Conservation (phyloP, 768 basidiomycete species). For the Strobilomyces echinocephalus region DNA sequence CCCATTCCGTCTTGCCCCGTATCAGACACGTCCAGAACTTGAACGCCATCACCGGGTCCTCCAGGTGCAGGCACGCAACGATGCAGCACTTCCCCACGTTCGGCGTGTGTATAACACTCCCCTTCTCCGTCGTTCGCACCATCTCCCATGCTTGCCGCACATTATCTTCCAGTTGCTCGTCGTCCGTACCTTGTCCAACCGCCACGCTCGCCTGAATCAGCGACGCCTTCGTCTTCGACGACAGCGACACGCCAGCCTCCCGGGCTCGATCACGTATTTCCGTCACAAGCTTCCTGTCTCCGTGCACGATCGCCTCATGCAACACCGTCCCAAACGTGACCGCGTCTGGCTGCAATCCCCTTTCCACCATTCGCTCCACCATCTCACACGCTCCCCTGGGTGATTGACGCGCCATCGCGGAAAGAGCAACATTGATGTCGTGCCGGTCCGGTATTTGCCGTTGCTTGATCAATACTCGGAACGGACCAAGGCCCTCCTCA, state of each 20-base stretch:
- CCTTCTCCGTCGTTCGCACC: conserved; percentile 34
- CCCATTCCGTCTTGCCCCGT: conserved; percentile 41
- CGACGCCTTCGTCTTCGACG: conserved; percentile 45
- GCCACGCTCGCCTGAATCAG: conserved; percentile 43
- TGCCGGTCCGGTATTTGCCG: conserved; percentile 53
- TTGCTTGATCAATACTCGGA: conserved; percentile 45
- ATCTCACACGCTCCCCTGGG: conserved; percentile 43
- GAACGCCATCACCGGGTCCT: conserved; percentile 51
- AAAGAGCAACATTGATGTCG: conserved; percentile 63
- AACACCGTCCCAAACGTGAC: conserved; percentile 60
- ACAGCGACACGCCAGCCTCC: conserved; percentile 36
- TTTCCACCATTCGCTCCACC: conserved; percentile 46
- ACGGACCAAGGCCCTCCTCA: conserved; percentile 41
- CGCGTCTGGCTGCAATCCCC: conserved; percentile 47
- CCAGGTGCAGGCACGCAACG: conserved; percentile 42
- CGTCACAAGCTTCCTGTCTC: conserved; percentile 41
- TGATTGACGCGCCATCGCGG: conserved; percentile 46
- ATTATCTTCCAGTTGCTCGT: conserved; percentile 28
- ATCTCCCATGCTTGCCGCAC: conserved; percentile 41
- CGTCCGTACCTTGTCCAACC: conserved; percentile 21
- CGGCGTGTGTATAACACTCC: conserved; percentile 38
- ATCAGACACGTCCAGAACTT: conserved; percentile 55
- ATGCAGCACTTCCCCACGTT: conserved; percentile 51
- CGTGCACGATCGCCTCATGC: conserved; percentile 48
- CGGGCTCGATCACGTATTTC: conserved; percentile 40